Percentiles rank a stretch among this genome's conserved stretches.
Evolutionary conservation across 2,329 filamentous ascomycete genomes (phyloP).

Genomic region (Botrytis tulipae): DNA sequence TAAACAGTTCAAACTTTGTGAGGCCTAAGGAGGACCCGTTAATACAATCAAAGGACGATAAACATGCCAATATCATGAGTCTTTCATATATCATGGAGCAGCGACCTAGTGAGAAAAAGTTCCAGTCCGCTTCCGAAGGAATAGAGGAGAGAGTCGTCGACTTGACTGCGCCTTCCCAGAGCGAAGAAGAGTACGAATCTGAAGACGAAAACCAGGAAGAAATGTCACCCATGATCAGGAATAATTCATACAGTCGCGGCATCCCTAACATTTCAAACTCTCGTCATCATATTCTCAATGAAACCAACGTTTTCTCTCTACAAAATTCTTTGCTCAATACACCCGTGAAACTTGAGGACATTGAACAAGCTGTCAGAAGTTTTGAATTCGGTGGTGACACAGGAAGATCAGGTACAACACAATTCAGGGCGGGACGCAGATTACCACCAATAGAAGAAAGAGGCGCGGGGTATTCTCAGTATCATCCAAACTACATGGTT

Average conservation of each 20-base stretch:
- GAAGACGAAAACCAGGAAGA: neutral
- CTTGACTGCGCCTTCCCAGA: neutral
- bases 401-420: neutral
- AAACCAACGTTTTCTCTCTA: neutral
- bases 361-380: neutral
- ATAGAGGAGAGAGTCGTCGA: neutral
- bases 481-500: neutral
- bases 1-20: neutral
- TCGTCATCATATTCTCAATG: neutral
- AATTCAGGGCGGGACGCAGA: neutral
- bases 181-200: neutral
- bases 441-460: neutral
- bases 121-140: neutral
- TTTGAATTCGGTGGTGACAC: neutral
- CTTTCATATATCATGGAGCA: constrained; percentile 1
- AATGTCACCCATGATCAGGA: too few relatives aligned
- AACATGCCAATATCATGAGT: neutral
- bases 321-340: neutral
- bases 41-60: neutral
- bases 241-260: neutral
- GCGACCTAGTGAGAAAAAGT: too few relatives aligned
- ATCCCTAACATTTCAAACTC: neutral
- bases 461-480: neutral
- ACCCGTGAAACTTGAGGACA: neutral
- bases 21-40: neutral